A percentile compares a stretch with the other conserved stretches of the same genome.
These are phyloP conservation scores for Dicorynia guianensis DNA, from an alignment of 306 rosid species.

Conservation along the genomic window DNA sequence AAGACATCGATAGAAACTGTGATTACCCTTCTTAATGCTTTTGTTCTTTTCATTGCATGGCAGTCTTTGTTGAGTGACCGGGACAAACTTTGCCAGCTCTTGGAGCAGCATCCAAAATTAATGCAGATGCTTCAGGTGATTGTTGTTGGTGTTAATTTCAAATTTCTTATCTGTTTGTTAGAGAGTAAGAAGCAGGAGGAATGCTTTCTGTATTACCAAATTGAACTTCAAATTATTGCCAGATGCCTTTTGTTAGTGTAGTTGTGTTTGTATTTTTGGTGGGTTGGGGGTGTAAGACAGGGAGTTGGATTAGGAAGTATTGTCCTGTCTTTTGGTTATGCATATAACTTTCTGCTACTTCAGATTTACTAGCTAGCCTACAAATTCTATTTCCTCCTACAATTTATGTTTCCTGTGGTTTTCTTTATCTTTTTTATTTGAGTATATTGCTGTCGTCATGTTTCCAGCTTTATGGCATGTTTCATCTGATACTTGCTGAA, in stretches of 20 bases:
- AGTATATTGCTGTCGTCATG: not conserved
- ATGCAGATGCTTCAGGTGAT: slow-evolving; percentile 99
- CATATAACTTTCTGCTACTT: not conserved
- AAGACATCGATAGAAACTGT: not conserved
- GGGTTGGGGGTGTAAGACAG: not conserved
- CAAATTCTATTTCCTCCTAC: too few relatives aligned
- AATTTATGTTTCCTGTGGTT: not conserved
- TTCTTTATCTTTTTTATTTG: not conserved
- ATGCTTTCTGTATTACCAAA: not conserved
- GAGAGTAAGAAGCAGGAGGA: not conserved
- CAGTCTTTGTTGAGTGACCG: slow-evolving; percentile 93
- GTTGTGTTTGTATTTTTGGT: not conserved
- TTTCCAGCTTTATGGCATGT: slow-evolving; percentile 24
- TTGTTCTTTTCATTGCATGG: slow-evolving; percentile 38
- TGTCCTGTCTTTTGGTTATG: slow-evolving; percentile 3
- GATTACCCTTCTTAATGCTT: slow-evolving; percentile 16
- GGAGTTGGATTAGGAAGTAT: not conserved
- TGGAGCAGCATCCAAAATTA: slow-evolving; percentile 98
- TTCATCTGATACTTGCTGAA: not conserved
- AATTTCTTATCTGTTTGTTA: slow-evolving; percentile 8
- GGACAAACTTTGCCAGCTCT: slow-evolving; percentile 92
- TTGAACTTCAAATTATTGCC: slow-evolving; percentile 9
- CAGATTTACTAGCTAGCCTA: not conserved
- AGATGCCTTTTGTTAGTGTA: not conserved
- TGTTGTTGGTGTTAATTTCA: slow-evolving; percentile 24